Evolutionary conservation across 2,329 filamentous ascomycete species (phyloP), one percentile per base, ranked within the genome.

Genomic region (Apiospora hydei): DNA sequence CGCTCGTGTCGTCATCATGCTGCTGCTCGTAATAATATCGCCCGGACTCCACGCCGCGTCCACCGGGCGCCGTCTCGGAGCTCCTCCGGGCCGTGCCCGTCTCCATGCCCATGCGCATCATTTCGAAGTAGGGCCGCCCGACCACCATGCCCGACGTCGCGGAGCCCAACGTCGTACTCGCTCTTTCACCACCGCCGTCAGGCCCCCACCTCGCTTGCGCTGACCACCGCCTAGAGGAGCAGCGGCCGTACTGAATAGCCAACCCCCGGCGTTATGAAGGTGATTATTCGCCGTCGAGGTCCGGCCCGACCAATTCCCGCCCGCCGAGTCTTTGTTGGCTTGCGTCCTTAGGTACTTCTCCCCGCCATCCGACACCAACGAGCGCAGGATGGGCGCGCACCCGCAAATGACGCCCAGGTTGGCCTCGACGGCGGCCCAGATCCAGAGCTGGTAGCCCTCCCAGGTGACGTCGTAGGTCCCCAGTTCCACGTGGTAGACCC

Each of bases 371-470:
- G 43, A 49, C 26, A 67, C 46, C 1, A 80, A 69, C 7, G 77
- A 72, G 71, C 77, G 77, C 18, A 84, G 77, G 26, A 80, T 80
- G 0, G 83, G 83, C 0, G 82, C 78, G 57, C 81, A 84, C 21
- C 82, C 83, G 67, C 82, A 84, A 41, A 84, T 82, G 38, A 84
- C 79, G n/a, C 82, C 83, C 26, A 84, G 73, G 67, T 84, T 83
- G 1, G 81, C 82, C 72, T 84, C 83, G 30, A 84, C 79, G 2
- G 83, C 81, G 0, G 82, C 83, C 83, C 83, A 84, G 43, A 83
- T 81, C 83, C 83, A 84, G 24, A 84, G 76, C 18, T 82, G 74
- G 66, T 82, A 82, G 0, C 82, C 82, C 10, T 83, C 74, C 83
- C 83, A 84, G 5, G 82, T 84, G 0, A 84, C 79, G 72, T 84